These are phyloP conservation scores for Dryas octopetala DNA, from an alignment of 306 rosid genomes.

Conservation along the genomic window DNA sequence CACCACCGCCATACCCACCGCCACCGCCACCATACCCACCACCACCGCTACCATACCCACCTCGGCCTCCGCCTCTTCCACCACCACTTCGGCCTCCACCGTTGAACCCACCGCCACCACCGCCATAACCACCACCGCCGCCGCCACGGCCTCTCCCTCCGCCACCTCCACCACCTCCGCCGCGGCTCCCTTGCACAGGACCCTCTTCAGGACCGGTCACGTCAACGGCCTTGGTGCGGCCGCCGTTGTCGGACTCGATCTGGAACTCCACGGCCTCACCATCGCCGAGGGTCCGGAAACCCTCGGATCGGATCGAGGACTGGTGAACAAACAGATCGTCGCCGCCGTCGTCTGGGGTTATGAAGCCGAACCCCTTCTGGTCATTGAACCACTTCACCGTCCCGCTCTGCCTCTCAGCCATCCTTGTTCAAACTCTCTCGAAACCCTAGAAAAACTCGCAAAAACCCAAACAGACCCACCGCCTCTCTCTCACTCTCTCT, in stretches of 20 bases:
- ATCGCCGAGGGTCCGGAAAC: constrained; percentile 76
- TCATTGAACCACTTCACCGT: constrained; percentile 95
- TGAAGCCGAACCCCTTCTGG: constrained; percentile 84
- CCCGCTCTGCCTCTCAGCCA: constrained; percentile 58
- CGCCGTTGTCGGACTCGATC: constrained; percentile 54
- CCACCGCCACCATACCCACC: constrained; percentile 49
- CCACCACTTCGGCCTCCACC: constrained; percentile 27
- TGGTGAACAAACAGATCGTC: constrained; percentile 88
- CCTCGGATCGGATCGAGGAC: constrained; percentile 70
- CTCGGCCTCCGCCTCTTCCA: constrained; percentile 18
- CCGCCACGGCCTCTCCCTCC: constrained; percentile 19
- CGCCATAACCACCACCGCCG: constrained; percentile 28
- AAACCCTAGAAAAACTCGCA: constrained; percentile 11
- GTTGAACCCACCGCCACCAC: background rate
- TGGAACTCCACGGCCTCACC: constrained; percentile 74
- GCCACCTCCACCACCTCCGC: constrained; percentile 46
- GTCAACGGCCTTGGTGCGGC: constrained; percentile 83
- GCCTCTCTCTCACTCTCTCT: constrained; percentile 15
- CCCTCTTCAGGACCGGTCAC: constrained; percentile 70
- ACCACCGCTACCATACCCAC: constrained; percentile 18
- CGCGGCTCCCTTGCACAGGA: constrained; percentile 59
- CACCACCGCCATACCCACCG: constrained; percentile 24
- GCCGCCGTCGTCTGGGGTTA: constrained; percentile 72
- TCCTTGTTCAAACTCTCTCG: constrained; percentile 3
- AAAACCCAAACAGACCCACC: constrained; percentile 17